Percentiles rank a stretch among this genome's conserved stretches.
phyloP scores from a whole-genome alignment of 495 filamentous ascomycete species.

The Neurospora sublineolata region DNA sequence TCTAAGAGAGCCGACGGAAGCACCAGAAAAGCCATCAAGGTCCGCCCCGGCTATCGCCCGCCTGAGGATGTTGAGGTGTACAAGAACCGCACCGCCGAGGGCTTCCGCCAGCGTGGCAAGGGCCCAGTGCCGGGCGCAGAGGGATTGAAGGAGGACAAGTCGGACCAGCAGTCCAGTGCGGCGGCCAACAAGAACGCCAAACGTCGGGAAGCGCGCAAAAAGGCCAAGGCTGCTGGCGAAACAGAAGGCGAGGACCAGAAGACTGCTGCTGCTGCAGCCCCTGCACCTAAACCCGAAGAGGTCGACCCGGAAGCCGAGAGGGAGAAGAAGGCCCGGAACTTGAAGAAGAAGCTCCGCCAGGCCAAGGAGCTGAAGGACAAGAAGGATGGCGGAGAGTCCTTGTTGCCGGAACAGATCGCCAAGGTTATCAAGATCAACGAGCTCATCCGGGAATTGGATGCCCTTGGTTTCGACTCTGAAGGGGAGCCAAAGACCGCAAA shows the following conservation, averaged over 20 bases:
- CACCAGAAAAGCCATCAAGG: slow-evolving; percentile 79
- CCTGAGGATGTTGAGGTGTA: slow-evolving; percentile 96
- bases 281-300: slow-evolving; percentile 16
- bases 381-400: slow-evolving; percentile 69
- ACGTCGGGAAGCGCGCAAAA: slow-evolving; percentile 77
- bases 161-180: slow-evolving; percentile 29
- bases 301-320: slow-evolving; percentile 63
- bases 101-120: slow-evolving; percentile 69
- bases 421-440: slow-evolving; percentile 97
- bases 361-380: slow-evolving; percentile 83
- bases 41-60: slow-evolving; percentile 84
- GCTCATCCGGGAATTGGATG: slow-evolving; percentile 77
- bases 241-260: slow-evolving; percentile 28
- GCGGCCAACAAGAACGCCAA: slow-evolving; percentile 88
- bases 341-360: slow-evolving; percentile 95
- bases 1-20: slow-evolving; percentile 80
- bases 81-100: slow-evolving; percentile 81
- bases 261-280: slow-evolving; percentile 16
- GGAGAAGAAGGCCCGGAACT: slow-evolving; percentile 82
- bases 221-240: slow-evolving; percentile 52
- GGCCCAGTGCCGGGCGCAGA: slow-evolving; percentile 72
- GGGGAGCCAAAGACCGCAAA: slow-evolving; percentile 33
- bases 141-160: slow-evolving; percentile 42
- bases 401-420: slow-evolving; percentile 90
- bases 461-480: slow-evolving; percentile 66